Evolutionary conservation across 768 basidiomycete species (phyloP), one percentile per base, ranked within the genome.

Genomic region (Coprinopsis marcescibilis): DNA sequence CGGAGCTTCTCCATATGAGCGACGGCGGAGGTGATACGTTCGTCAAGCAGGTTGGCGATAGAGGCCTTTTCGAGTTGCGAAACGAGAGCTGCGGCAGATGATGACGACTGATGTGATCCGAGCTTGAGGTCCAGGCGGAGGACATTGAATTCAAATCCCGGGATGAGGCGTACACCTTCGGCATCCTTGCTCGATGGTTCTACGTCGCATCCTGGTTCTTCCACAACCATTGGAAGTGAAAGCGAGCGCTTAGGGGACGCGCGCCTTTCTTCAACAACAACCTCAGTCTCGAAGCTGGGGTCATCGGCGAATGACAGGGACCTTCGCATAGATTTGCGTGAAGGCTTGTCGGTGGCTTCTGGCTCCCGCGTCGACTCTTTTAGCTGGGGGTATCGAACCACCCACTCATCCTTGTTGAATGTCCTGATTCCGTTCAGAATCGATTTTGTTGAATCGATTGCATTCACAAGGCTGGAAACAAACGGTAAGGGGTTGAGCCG

Each of bases 51-150:
- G 46, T 89, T 89, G 37, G 94, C 89, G 51, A 98, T 92, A 24
- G 93, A 95, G 2, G 81, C 75, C 59, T 90, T 92, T 69, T 97
- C 92, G 45, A 99, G 81, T 52, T 93, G 89, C 3, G 88, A 81
- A 51, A 98, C 91, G 30, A 99, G 81, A 23, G 80, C 75, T 2
- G 82, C 67, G 19, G 79, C 76, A 13, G 83, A 74, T 23, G 78
- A 73, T 27, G 79, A 76, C 5, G 85, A 77, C 30, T 76, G 78
- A 45, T 77, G 80, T 25, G 84, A 73, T 17, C 93, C 93, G 38
- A 97, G 83, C 60, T 90, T 90, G 57, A 98, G 82, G 67, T 98
- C 93, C 36, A 98, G 78, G 11, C 88, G 86, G 51, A 97, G 81
- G 43, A 97, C 84, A 51, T 85, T 80, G 64, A 98, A 93, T 52